Evolutionary conservation across 306 rosid species (phyloP), one percentile per base, ranked within the genome.

Genomic region (Lathyrus sativus): DNA sequence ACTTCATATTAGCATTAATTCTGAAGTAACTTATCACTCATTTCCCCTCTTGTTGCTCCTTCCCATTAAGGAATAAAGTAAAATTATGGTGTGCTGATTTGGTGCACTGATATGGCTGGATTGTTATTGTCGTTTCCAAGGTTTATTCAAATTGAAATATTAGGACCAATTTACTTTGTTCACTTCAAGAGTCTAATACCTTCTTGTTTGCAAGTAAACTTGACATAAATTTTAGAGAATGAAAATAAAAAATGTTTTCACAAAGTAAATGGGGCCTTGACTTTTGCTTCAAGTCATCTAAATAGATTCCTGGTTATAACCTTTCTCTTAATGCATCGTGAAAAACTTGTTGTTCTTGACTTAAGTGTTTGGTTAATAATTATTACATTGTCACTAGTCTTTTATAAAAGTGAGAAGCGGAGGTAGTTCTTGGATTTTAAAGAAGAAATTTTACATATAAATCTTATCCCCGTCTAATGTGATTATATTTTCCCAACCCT

Each of bases 51-150:
- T 14, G 11, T 29, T 56, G 9, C 41, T 56, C 38, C 14, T 58
- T 11, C 61, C 43, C 9, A 9, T 11, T 49, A 33, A 59, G 24
- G 43, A 67, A 66, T 43, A 7, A 59, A 67, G 67, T 24, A n/a
- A 43, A 45, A 3, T 43, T 43, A 9, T 5, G 29, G 19, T 48
- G 17, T 35, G 43, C 44, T 48, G 4, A 12, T 65, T 48, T 56
- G 46, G 50, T 50, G 43, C 29, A 8, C 42, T 45, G 68, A 31
- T 5, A 35, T 54, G 72, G 71, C 68, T 45, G 76, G 46, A 38
- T 18, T 44, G 33, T 62, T 53, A 7, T 49, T 64, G 11, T 71
- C 22, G 48, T 62, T 65, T 49, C 19, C 14, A 56, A 7, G 72
- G 24, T 38, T 63, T 58, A 61, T 64, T 74, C 58, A 38, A 46